A percentile compares a stretch with the other conserved stretches of the same genome.
These are phyloP conservation scores for Lactuca sativa DNA, from an alignment of 129 eudicot species.

Conservation along the genomic window DNA sequence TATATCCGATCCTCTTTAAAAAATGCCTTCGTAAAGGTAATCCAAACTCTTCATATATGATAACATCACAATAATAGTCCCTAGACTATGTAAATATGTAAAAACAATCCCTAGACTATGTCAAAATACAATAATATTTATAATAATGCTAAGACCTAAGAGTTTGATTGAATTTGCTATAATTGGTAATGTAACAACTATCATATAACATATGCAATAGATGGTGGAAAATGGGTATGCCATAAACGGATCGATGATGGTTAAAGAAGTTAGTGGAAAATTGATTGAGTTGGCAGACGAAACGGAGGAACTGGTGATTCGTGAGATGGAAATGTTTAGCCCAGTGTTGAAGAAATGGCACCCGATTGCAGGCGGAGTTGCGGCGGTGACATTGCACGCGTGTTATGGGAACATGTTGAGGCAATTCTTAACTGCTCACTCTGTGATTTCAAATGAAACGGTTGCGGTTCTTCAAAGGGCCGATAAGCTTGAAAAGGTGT, in stretches of 20 bases:
- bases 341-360: conserved; percentile 79
- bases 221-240: conserved; percentile 49
- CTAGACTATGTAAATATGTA: not conserved
- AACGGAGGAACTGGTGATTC: conserved; percentile 63
- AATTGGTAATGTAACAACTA: not conserved
- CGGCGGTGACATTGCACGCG: conserved; percentile 71
- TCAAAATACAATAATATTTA: too few species aligned
- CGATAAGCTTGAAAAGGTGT: conserved; percentile 81
- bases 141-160: too few species aligned
- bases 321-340: conserved; percentile 64
- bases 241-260: conserved; percentile 33
- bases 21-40: conserved; percentile 74
- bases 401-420: conserved; percentile 68
- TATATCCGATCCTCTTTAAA: conserved; percentile 68
- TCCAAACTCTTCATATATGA: not conserved
- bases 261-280: conserved; percentile 47
- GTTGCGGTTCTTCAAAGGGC: conserved; percentile 68
- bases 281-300: conserved; percentile 57
- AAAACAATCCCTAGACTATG: not conserved
- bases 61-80: not conserved
- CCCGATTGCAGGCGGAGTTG: conserved; percentile 87
- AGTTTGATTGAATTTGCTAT: not conserved
- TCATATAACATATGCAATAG: conserved; percentile 16
- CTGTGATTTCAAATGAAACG: conserved; percentile 50
- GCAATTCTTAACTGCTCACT: conserved; percentile 62